These are phyloP conservation scores for Imleria badia DNA, from an alignment of 768 basidiomycete species.

Conservation along the genomic window DNA sequence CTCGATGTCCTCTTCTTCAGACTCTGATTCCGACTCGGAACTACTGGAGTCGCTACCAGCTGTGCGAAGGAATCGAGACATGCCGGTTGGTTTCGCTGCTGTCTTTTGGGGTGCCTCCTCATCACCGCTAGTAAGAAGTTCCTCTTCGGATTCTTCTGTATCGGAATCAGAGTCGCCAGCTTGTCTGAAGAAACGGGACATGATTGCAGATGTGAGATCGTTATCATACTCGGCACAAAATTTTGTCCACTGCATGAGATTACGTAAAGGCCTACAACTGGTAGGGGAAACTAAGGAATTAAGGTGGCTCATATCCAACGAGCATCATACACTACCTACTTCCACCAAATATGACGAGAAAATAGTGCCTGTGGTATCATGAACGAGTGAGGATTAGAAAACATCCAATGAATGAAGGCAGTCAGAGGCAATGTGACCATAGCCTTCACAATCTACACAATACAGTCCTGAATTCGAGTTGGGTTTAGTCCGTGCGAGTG, in stretches of 20 bases:
- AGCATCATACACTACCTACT: conserved; percentile 23
- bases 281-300: background rate
- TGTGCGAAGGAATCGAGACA: conserved; percentile 77
- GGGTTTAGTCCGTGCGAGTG: conserved; percentile 19
- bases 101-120: conserved; percentile 52
- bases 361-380: conserved; percentile 5
- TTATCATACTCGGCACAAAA: conserved; percentile 23
- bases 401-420: conserved; percentile 88
- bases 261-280: conserved; percentile 17
- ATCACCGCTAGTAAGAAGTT: conserved; percentile 69
- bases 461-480: conserved; percentile 42
- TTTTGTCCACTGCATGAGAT: conserved; percentile 20
- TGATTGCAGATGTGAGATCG: conserved; percentile 34
- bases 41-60: conserved; percentile 56
- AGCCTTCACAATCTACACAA: conserved; percentile 84
- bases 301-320: conserved; percentile 12
- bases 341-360: conserved; percentile 10
- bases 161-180: conserved; percentile 81
- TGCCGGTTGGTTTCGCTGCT: conserved; percentile 36
- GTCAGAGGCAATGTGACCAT: conserved; percentile 71
- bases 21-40: conserved; percentile 53
- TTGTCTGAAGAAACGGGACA: conserved; percentile 91
- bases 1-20: conserved; percentile 58
- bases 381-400: conserved; percentile 49
- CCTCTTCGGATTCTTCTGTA: conserved; percentile 71